phyloP scores from a whole-genome alignment of 2,329 filamentous ascomycete species.

The Metarhizium sp. region DNA sequence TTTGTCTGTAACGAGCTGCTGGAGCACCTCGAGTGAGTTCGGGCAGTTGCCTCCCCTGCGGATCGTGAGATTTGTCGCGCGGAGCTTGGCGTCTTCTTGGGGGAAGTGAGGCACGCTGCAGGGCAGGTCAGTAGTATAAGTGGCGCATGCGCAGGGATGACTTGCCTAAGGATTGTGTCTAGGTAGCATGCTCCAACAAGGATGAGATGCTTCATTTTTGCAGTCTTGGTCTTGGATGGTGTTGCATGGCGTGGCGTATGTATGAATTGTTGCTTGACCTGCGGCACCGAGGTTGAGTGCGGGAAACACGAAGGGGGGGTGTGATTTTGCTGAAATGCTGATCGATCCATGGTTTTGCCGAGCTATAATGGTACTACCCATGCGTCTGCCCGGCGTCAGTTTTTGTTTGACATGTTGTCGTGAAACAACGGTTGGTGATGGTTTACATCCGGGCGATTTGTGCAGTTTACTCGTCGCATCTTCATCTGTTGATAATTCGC shows the following conservation, averaged over 20 bases:
- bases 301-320: neutral
- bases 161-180: conserved; percentile 59
- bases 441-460: too few species aligned
- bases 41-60: conserved; percentile 65
- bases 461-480: too few species aligned
- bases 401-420: too few species aligned
- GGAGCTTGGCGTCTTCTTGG: conserved; percentile 62
- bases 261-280: neutral
- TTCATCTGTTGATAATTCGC: too few species aligned
- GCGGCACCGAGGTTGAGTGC: neutral
- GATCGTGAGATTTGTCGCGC: conserved; percentile 47
- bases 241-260: neutral
- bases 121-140: neutral
- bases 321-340: neutral
- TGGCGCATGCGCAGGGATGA: conserved; percentile 1
- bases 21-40: conserved; percentile 62
- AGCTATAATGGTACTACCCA: neutral
- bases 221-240: too few species aligned
- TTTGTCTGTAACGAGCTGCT: conserved; percentile 42
- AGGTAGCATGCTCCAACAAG: conserved; percentile 61
- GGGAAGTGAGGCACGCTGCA: conserved; percentile 56
- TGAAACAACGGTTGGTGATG: too few species aligned
- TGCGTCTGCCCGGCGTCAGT: neutral
- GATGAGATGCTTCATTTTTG: conserved; percentile 45
- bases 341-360: neutral